Base-by-base conservation (phyloP, 495 filamentous ascomycete genomes). In the Chaetomidium leptoderma region DNA sequence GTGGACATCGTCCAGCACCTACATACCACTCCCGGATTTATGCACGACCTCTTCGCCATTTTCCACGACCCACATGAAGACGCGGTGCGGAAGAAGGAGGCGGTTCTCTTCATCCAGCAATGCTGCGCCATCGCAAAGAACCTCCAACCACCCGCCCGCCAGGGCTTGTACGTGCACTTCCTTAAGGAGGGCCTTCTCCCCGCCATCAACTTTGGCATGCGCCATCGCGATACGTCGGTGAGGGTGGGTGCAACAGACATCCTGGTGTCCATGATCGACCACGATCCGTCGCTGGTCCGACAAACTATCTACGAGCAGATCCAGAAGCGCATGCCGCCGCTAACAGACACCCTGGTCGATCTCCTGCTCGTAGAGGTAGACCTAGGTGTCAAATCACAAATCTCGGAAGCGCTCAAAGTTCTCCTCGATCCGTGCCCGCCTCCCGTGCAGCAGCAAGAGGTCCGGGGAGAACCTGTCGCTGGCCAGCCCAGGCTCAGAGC, bases 1-100 rank as follows among this genome's bases (percentile, higher is more conserved):
- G 92, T 97, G 61, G 93, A 98, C 66, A 97, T 98, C 66, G 86
- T 97, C 45, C 87, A 90, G 63, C 89, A 97, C 72, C 80, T 98
- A 24, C 92, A 97, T 70, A 76, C 76, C 16, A 95, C 92, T 63
- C 77, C 74, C 10, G 71, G 72, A 9, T 96, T 95, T 70, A 75
- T 97, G 21, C 86, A 83, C 61, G 89, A 97, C 61, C 77, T 97
- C n/a, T 98, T 97, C 72, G 79, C 79, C 37, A 90, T 97, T 63
- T 96, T 98, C 67, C 79, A 82, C 53, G 76, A 82, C 1, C 76
- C 84, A 45, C 82, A 80, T 58, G 75, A 78, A 44, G 81, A 88
- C 40, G 73, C 76, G 21, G 83, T 80, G 64, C 85, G 89, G 64
- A 95, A 92, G 72, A 96, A 95, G 70, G 89, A 97, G 61, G 95